Evolutionary conservation across 768 basidiomycete species (phyloP), one percentile per base, ranked within the genome.

Genomic region (Auriculariales sp.): DNA sequence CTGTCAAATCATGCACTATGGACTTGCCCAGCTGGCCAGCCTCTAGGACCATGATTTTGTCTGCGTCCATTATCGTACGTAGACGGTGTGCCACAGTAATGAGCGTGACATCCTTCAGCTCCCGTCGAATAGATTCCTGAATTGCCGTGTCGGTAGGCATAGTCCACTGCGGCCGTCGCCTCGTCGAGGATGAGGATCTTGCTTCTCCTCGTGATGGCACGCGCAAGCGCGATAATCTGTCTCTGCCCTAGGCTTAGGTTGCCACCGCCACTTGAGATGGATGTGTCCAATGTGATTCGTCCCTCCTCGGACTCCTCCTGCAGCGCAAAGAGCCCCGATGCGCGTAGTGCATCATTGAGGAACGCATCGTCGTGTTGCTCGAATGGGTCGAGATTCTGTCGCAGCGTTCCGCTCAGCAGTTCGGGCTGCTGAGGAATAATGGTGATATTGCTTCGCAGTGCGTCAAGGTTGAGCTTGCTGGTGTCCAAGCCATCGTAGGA

Each of bases 351-450:
- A 3, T 56, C 55, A 19, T 76, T 72, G 14, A 78, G 64, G 4
- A 60, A 63, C 0, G 70, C 64, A 51, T 81, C 79, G 36, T 77
- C 74, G 53, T 75, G 66, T 52, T 75, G 66, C 6, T 57, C 64
- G 54, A 78, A 80, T 0, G 78, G 79, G 56, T 81, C 79, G n/a
- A 80, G 61, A 55, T 79, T 80, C 49, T 66, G 65, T 25, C 79
- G 70, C 25, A 80, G 62, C n/a, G 60, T 62, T 1, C 68, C 66
- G 10, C 62, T 65, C 49, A 62, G 58, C 15, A 67, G 54, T 12
- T 62, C 57, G 46, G 58, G 55, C 44, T 53, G 53, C 47, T 52
- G 49, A 2, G 36, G 54, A 27, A 54, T 66, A 54, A 66, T 66
- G 25, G 66, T 69, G 42, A 71, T 62, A 39, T 61, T 58, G 1